A percentile compares a stretch with the other conserved stretches of the same genome.
Evolutionary conservation across 192 early-diverging fungal genomes (phyloP).

Genomic region (Dimargaris xerosporica): DNA sequence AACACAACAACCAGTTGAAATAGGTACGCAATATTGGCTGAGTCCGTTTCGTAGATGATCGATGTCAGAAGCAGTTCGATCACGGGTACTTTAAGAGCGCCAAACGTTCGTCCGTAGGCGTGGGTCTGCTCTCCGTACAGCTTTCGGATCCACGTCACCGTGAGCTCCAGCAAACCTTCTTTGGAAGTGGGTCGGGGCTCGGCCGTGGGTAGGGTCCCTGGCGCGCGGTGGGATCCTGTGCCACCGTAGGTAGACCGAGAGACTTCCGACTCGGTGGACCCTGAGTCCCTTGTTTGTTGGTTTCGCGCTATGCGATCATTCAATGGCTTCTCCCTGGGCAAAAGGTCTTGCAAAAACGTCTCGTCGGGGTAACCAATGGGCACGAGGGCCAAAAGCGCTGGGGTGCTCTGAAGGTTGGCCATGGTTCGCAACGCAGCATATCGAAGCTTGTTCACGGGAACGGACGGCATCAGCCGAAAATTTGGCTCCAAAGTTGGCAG

Average conservation of each 20-base stretch:
- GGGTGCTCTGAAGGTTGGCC: neutral
- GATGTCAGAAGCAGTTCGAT: neutral
- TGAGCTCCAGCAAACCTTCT: neutral
- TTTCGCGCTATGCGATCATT: too few species aligned
- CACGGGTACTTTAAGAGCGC: neutral
- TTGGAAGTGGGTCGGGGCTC: neutral
- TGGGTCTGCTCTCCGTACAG: neutral
- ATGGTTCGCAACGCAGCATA: neutral
- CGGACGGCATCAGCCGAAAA: constrained; percentile 11
- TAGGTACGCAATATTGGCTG: neutral
- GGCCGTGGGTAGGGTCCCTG: neutral
- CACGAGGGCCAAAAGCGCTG: neutral
- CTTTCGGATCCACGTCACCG: neutral
- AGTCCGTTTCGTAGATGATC: neutral
- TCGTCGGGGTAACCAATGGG: neutral
- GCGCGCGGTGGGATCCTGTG: too few species aligned
- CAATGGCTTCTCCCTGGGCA: neutral
- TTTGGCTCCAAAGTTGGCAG: constrained; percentile 29
- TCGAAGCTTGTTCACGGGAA: neutral
- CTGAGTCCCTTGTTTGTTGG: neutral
- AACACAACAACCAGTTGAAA: neutral
- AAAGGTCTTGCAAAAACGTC: neutral
- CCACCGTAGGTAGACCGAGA: neutral
- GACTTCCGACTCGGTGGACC: neutral
- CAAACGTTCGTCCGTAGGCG: neutral